These are phyloP conservation scores for Shiraia sp. DNA, from an alignment of 2,329 filamentous ascomycete genomes.

Conservation along the genomic window DNA sequence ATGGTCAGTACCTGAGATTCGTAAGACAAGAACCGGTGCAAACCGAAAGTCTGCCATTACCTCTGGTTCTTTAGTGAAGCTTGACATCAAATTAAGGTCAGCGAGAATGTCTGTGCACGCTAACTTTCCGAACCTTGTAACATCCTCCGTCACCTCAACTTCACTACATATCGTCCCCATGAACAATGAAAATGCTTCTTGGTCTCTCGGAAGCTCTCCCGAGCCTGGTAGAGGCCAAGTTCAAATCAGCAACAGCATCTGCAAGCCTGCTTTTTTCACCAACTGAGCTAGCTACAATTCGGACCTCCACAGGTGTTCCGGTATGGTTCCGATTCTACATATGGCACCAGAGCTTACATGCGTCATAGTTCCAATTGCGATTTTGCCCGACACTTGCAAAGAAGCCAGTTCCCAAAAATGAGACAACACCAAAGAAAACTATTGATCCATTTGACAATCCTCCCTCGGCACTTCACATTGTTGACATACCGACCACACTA, in stretches of 20 bases:
- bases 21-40: background rate
- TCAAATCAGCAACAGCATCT: constrained; percentile 38
- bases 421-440: constrained; percentile 31
- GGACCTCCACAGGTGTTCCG: constrained; percentile 41
- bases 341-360: constrained; percentile 15
- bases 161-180: background rate
- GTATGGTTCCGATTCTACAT: constrained; percentile 25
- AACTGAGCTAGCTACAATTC: constrained; percentile 45
- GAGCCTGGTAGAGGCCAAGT: constrained; percentile 44
- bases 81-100: constrained; percentile 4
- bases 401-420: constrained; percentile 60
- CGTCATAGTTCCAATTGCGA: constrained; percentile 69
- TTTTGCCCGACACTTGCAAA: constrained; percentile 70
- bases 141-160: too few relatives aligned
- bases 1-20: background rate
- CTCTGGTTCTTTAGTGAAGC: background rate
- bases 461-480: constrained; percentile 56
- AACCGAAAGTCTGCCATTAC: too few relatives aligned
- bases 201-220: constrained; percentile 41
- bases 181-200: constrained; percentile 33
- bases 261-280: constrained; percentile 45
- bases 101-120: constrained; percentile 1
- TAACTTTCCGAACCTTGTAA: background rate
- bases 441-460: constrained; percentile 69
- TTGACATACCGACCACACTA: constrained; percentile 50